Evolutionary conservation across 441 rosid species (phyloP).

Genomic region (Populus hybrid): DNA sequence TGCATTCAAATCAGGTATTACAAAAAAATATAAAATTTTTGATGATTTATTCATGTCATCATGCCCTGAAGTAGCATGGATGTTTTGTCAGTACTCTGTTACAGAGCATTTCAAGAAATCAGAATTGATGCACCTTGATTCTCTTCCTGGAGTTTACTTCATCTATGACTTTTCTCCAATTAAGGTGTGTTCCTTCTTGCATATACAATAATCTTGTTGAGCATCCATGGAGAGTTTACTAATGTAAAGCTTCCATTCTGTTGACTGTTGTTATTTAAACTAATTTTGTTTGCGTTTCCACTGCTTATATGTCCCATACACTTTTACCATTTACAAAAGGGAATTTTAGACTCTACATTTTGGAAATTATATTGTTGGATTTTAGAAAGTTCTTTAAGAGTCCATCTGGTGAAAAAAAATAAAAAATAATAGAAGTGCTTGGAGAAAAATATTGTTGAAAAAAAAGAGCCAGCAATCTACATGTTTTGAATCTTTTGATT

Average conservation of each 20-base stretch:
- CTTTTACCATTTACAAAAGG: neutral
- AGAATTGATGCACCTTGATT: constrained; percentile 45
- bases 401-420: neutral
- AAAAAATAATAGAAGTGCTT: neutral
- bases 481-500: neutral
- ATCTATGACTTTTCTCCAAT: constrained; percentile 94
- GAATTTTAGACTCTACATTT: neutral
- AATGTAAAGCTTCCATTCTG: neutral
- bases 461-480: neutral
- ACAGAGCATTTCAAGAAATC: constrained; percentile 76
- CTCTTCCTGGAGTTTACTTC: constrained; percentile 90
- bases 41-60: constrained; percentile 11
- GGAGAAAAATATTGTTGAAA: neutral
- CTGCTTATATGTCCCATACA: neutral
- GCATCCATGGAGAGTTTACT: neutral
- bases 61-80: neutral
- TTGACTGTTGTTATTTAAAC: constrained; percentile 8
- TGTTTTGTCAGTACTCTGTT: constrained; percentile 68
- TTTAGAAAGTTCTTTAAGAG: neutral
- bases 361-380: neutral
- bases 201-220: neutral
- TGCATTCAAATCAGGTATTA: constrained; percentile 86
- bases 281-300: neutral
- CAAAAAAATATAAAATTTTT: neutral
- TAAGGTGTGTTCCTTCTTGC: constrained; percentile 50